Conservation (phyloP, 2,329 filamentous ascomycete species). For the Sporothrix luriei region DNA sequence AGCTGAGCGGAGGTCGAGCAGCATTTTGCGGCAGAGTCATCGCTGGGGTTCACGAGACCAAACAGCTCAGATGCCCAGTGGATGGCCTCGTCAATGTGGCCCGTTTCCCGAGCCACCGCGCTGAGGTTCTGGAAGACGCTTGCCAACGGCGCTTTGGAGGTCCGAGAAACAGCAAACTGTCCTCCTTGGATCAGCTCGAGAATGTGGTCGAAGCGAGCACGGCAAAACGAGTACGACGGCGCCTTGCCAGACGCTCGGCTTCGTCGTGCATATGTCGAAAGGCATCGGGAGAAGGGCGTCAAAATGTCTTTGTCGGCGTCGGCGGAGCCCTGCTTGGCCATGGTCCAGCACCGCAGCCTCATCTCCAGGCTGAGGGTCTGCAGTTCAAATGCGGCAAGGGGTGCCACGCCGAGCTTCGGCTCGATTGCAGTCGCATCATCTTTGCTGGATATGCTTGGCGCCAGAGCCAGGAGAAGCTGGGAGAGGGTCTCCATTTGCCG, state of each 20-base stretch:
- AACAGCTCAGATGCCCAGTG: slow-evolving; percentile 57
- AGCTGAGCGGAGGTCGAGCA: slow-evolving; percentile 59
- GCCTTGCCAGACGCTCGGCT: slow-evolving; percentile 41
- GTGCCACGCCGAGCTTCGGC: slow-evolving; percentile 57
- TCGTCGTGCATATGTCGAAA: slow-evolving; percentile 63
- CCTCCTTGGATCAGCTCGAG: slow-evolving; percentile 44
- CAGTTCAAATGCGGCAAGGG: slow-evolving; percentile 61
- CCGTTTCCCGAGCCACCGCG: slow-evolving; percentile 50
- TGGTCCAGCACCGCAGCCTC: slow-evolving; percentile 66
- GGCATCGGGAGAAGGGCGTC: slow-evolving; percentile 65
- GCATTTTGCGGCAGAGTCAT: slow-evolving; percentile 54
- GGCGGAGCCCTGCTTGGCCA: slow-evolving; percentile 57
- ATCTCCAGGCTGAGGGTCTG: slow-evolving; percentile 65
- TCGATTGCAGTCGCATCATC: slow-evolving; percentile 62
- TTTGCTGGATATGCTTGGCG: slow-evolving; percentile 66
- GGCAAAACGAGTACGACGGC: slow-evolving; percentile 48
- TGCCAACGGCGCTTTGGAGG: slow-evolving; percentile 50
- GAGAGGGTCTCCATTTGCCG: slow-evolving; percentile 69
- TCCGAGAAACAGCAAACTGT: slow-evolving; percentile 41
- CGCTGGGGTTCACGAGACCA: slow-evolving; percentile 43
- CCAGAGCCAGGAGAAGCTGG: slow-evolving; percentile 65
- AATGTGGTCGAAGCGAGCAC: slow-evolving; percentile 44
- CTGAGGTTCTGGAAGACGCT: slow-evolving; percentile 57
- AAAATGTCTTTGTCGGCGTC: slow-evolving; percentile 66
- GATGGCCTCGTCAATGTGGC: slow-evolving; percentile 55